phyloP scores from a whole-genome alignment of 345 rosid species.

The Isatis tinctoria region DNA sequence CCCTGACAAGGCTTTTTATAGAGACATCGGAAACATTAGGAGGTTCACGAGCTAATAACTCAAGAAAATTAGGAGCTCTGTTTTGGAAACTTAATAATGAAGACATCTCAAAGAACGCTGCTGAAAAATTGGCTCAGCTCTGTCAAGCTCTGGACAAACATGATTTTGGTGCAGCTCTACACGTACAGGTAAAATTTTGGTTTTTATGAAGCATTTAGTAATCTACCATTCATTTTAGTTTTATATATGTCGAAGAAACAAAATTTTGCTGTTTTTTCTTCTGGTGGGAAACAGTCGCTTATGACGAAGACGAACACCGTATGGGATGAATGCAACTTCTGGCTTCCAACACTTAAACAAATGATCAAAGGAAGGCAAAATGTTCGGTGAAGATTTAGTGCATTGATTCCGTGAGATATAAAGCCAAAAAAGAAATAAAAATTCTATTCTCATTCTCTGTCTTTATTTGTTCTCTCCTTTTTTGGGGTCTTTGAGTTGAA shows the following conservation, averaged over 20 bases:
- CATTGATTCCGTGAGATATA: background rate
- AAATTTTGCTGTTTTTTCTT: background rate
- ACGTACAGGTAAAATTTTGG: background rate
- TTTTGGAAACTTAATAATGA: constrained; percentile 7
- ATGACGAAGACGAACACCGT: background rate
- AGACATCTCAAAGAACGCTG: constrained; percentile 38
- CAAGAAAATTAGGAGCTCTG: constrained; percentile 12
- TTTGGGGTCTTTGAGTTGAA: background rate
- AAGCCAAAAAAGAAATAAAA: background rate
- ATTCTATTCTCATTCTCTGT: background rate
- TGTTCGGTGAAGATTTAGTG: background rate
- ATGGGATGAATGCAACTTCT: background rate
- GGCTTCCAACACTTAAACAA: background rate
- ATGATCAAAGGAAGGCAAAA: background rate
- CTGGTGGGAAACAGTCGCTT: background rate
- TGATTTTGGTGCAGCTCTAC: constrained; percentile 62
- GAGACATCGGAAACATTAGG: constrained; percentile 66
- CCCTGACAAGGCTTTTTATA: constrained; percentile 53
- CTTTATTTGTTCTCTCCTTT: background rate
- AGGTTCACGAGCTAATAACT: background rate
- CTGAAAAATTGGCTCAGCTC: constrained; percentile 8
- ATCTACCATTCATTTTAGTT: background rate
- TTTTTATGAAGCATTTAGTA: background rate
- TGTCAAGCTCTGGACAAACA: constrained; percentile 43
- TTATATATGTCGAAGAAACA: background rate